Evolutionary conservation across 163 green algal species (phyloP), one percentile per base, ranked within the genome.

Genomic region (Scenedesmus sp.): DNA sequence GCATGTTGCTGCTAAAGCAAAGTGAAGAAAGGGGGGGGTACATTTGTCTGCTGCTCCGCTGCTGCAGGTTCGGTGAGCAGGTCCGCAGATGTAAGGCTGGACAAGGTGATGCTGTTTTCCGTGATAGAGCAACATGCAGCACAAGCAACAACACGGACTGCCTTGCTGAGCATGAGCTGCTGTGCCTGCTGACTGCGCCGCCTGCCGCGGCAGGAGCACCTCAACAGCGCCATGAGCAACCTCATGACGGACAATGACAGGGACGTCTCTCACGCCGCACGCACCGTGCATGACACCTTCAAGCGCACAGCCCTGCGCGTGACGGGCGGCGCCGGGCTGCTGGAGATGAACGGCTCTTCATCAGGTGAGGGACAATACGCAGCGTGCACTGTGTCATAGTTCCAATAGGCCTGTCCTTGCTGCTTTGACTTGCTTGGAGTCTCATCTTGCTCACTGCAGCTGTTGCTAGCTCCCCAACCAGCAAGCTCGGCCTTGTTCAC

Each of bases 201-300:
- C 6, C 20, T 79, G 70, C 0, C 23, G 13, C 15, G 82, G n/a
- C 88, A 94, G 92, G 96, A 97, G 92, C 90, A 94, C 60, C 89
- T 98, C 57, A 98, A 97, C 94, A 97, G 92, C 84, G 96, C 94
- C 16, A 97, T 98, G 93, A 96, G 92, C 89, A 96, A 94, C 74
- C 93, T 97, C 55, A 97, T 96, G 90, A 97, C 95, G 0, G 96
- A 98, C 90, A 94, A 95, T 23, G 96, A 98, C 93, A 55, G 93
- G 1, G 96, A 98, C 59, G 95, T 97, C n/a, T 93, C 93, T 6
- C 76, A 88, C 54, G 83, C 87, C 4, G 96, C 95, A 1, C 93
- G 96, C 0, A 86, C 91, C 54, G 90, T 96, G 64, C 96, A 97
- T 84, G 94, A 95, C 55, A 66, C 76, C 10, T 97, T 97, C 94